These are phyloP conservation scores for Hyphopichia khmerensis DNA, from an alignment of 1,139 yeast genomes.

Conservation along the genomic window DNA sequence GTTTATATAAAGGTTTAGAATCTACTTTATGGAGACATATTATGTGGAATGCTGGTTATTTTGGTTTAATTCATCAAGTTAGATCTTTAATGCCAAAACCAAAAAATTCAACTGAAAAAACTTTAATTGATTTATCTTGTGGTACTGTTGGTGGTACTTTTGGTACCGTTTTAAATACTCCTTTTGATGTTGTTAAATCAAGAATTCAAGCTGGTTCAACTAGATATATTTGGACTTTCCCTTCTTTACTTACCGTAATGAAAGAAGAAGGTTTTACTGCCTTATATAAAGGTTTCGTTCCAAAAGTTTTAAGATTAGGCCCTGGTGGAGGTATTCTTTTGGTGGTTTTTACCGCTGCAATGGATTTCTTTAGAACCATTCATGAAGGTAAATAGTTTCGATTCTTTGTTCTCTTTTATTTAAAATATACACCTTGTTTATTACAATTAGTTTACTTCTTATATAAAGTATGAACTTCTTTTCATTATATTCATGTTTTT, in stretches of 20 bases:
- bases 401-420: too few relatives aligned
- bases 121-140: constrained; percentile 81
- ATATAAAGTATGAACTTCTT: background rate
- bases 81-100: constrained; percentile 80
- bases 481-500: background rate
- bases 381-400: constrained; percentile 38
- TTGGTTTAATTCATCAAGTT: constrained; percentile 90
- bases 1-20: constrained; percentile 92
- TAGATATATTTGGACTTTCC: constrained; percentile 90
- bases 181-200: constrained; percentile 96
- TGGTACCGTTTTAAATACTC: constrained; percentile 92
- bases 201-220: constrained; percentile 89
- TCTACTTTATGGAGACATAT: constrained; percentile 97
- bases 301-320: constrained; percentile 95
- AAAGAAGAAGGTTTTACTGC: constrained; percentile 90
- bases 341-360: constrained; percentile 90
- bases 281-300: constrained; percentile 90
- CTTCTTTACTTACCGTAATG: constrained; percentile 72
- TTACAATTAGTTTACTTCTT: too few relatives aligned
- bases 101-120: constrained; percentile 63
- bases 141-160: constrained; percentile 97
- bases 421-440: too few relatives aligned
- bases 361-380: constrained; percentile 84
- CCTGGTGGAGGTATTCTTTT: constrained; percentile 98
- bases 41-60: constrained; percentile 97